Conservation (phyloP, 1,284 basidiomycete genomes). For the Leucoagaricus sp. region DNA sequence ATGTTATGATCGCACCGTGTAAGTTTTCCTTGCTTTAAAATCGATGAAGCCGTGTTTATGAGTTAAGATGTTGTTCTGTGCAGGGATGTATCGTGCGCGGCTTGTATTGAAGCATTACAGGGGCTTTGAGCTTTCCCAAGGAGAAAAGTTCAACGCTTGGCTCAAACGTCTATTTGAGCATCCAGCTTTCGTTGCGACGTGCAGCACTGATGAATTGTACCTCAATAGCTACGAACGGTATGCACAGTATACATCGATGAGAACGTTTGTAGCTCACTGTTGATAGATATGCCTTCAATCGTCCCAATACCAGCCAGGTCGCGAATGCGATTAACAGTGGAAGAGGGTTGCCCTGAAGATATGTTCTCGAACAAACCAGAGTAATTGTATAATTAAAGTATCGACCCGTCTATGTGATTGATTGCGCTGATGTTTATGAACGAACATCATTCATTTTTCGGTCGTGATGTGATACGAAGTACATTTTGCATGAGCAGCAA, state of each 20-base stretch:
- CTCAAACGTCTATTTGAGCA: constrained; percentile 56
- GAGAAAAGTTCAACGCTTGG: constrained; percentile 54
- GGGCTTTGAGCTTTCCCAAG: constrained; percentile 56
- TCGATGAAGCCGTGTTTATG: not conserved
- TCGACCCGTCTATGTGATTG: no score
- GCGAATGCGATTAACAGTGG: constrained; percentile 73
- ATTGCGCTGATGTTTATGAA: no score
- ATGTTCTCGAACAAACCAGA: not conserved
- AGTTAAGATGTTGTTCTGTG: not conserved
- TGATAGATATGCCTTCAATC: constrained; percentile 67
- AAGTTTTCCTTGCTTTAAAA: constrained; percentile 25
- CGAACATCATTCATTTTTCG: no score
- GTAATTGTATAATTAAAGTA: no score
- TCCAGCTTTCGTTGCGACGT: constrained; percentile 68
- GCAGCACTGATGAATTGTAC: constrained; percentile 72
- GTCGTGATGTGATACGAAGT: no score
- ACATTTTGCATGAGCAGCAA: no score
- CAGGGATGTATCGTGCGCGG: constrained; percentile 68
- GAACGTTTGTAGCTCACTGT: constrained; percentile 1
- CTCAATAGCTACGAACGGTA: constrained; percentile 77
- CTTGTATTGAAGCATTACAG: constrained; percentile 73
- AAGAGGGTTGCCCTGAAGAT: constrained; percentile 52
- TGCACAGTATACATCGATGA: constrained; percentile 17
- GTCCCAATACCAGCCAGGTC: constrained; percentile 72
- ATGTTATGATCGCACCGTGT: constrained; percentile 81